phyloP scores from a whole-genome alignment of 2,329 filamentous ascomycete genomes.

The Cladosporium sp. region DNA sequence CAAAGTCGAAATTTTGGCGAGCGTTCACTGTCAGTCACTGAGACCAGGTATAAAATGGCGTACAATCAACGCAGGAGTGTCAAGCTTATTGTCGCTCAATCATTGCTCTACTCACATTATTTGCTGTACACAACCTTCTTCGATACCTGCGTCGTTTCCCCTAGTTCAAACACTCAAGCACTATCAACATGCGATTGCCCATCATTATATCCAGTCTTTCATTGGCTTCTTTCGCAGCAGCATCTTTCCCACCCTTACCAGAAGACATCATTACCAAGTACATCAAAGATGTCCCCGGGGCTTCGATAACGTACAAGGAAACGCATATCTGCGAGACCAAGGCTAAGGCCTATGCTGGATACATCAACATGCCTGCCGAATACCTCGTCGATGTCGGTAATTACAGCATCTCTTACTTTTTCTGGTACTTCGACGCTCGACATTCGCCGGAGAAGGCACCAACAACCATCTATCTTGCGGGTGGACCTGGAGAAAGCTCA shows the following conservation, averaged over 20 bases:
- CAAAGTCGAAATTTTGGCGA: slow-evolving; percentile 15
- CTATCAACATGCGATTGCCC: neutral
- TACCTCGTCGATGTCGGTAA: slow-evolving; percentile 29
- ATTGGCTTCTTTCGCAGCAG: slow-evolving; percentile 17
- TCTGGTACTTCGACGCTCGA: slow-evolving; percentile 32
- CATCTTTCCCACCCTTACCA: slow-evolving; percentile 25
- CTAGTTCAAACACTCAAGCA: neutral
- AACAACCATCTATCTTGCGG: slow-evolving; percentile 49
- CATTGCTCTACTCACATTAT: neutral
- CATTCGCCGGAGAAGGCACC: slow-evolving; percentile 26
- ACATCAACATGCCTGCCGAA: slow-evolving; percentile 55
- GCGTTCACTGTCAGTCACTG: neutral
- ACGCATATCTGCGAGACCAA: slow-evolving; percentile 55
- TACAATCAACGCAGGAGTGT: neutral
- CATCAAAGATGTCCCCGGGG: slow-evolving; percentile 21
- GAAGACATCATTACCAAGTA: slow-evolving; percentile 24
- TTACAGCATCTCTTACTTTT: slow-evolving; percentile 34
- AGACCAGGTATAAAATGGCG: neutral
- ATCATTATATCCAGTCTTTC: neutral
- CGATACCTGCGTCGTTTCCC: neutral
- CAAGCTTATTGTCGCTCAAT: neutral
- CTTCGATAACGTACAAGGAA: slow-evolving; percentile 33
- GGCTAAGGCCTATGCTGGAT: slow-evolving; percentile 58
- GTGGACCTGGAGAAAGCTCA: slow-evolving; percentile 53
- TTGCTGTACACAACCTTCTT: too few species aligned